Conservation (phyloP, 305 asterid species). For the Fraxinus sp. region DNA sequence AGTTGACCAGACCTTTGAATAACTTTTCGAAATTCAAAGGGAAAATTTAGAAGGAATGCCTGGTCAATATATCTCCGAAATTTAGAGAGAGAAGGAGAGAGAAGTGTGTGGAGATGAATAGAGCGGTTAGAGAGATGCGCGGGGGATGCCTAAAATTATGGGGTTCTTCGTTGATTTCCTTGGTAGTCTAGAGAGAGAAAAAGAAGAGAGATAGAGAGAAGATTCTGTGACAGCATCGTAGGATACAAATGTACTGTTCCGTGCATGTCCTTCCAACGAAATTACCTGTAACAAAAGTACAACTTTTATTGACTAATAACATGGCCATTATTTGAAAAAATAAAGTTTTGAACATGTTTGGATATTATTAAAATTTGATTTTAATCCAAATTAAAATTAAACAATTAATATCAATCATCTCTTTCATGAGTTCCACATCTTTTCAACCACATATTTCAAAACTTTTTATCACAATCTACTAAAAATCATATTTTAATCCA, state of each 20-base stretch:
- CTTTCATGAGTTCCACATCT: no score
- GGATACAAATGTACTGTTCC: conserved; percentile 54
- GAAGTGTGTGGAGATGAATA: conserved; percentile 33
- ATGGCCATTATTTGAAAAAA: neutral
- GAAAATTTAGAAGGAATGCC: conserved; percentile 29
- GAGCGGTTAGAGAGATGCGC: conserved; percentile 34
- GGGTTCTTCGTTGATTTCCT: conserved; percentile 22
- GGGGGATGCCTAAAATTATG: conserved; percentile 39
- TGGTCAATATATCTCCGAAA: conserved; percentile 23
- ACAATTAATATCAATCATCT: no score
- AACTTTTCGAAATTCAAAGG: conserved; percentile 37
- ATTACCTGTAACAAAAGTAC: conserved; percentile 37
- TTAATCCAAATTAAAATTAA: no score
- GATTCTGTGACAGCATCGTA: conserved; percentile 21
- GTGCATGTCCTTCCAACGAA: conserved; percentile 66
- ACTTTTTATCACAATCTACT: no score
- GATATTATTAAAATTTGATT: no score
- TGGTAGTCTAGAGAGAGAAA: conserved; percentile 16
- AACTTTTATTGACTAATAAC: neutral
- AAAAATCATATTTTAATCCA: no score
- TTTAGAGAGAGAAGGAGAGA: neutral
- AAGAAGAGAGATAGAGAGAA: conserved; percentile 19
- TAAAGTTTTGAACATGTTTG: no score
- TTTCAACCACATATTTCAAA: no score
- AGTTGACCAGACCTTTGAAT: conserved; percentile 34